Base-by-base conservation (phyloP, 1,139 yeast species). In the Maudiozyma humilis region DNA sequence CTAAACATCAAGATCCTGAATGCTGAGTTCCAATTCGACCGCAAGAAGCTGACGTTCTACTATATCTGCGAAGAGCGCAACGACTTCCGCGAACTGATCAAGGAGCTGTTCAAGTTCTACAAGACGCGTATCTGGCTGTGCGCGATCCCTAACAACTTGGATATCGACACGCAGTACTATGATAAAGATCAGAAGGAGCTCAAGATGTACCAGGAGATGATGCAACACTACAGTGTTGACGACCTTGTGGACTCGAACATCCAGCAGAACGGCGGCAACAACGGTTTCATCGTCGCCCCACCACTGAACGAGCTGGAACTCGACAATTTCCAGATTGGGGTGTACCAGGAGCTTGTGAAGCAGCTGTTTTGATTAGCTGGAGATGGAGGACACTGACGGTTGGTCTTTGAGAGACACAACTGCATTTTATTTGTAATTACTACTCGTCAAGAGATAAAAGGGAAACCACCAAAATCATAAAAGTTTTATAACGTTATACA, bases 71-170 rank as follows among this genome's bases (percentile, higher is more conserved):
- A 78, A 54, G 82, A 82, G 59, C 72, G 98, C 55, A 84, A 91
- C 50, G 98, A 91, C 65, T 91, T 91, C 64, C 74, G 98, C 57
- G 94, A 86, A 41, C 73, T 91, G 57, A 95, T 91, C 47, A 83
- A 91, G 55, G 97, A 89, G 58, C 70, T 91, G 51, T 91, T 91
- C 70, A 82, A 93, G 58, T 83, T 87, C 50, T 91, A 88, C 73
- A 91, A 91, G 68, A 91, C 97, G 2, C 76, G 98, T 59, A 91
- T 91, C 56, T 91, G 98, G 98, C 76, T 89, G 73, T 89, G 97
- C 69, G 94, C 96, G 3, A 87, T 89, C 16, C 66, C 72, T 19
- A 62, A 62, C 45, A 61, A 62, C 44, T 41, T 62, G 34, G 55
- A 52, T 1, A 58, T 62, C 30, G 64, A 59, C 43, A 40, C 50